Conservation (phyloP, 75 land plant genomes). For the Gnetum montanum region DNA sequence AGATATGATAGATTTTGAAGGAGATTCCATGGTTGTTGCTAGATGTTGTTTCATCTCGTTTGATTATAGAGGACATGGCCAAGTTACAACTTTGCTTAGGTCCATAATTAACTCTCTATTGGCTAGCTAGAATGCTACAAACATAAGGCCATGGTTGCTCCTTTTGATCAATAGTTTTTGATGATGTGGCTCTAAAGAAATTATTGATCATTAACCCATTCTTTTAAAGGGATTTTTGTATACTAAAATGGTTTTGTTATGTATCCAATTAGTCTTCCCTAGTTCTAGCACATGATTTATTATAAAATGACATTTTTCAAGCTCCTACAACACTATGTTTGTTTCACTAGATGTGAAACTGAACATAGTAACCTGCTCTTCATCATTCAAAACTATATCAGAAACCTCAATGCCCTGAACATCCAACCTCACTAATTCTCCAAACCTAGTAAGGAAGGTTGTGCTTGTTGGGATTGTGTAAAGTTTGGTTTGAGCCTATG, state of each 20-base stretch:
- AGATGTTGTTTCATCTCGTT: conserved; percentile 24
- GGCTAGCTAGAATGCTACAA: conserved; percentile 33
- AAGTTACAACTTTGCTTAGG: conserved; percentile 14
- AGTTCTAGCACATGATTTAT: no score
- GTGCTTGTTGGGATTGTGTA: no score
- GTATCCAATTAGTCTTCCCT: no score
- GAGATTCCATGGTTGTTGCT: conserved; percentile 59
- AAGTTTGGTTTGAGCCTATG: no score
- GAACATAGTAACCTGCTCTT: no score
- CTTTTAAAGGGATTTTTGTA: conserved; percentile 79
- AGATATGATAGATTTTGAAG: conserved; percentile 72
- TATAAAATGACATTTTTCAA: no score
- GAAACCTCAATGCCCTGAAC: no score
- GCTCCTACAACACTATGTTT: no score
- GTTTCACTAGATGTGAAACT: no score
- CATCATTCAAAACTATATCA: no score
- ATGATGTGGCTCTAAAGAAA: conserved; percentile 64
- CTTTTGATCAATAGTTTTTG: conserved; percentile 55
- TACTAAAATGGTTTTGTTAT: conserved; percentile 88
- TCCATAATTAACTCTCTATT: conserved; percentile 17
- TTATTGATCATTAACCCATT: conserved; percentile 81
- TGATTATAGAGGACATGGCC: conserved; percentile 51
- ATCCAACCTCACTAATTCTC: no score
- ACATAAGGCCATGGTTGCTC: conserved; percentile 46
- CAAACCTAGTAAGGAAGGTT: no score